Conservation (phyloP, 176 grass and related monocot species). For the Oryza punctata region DNA sequence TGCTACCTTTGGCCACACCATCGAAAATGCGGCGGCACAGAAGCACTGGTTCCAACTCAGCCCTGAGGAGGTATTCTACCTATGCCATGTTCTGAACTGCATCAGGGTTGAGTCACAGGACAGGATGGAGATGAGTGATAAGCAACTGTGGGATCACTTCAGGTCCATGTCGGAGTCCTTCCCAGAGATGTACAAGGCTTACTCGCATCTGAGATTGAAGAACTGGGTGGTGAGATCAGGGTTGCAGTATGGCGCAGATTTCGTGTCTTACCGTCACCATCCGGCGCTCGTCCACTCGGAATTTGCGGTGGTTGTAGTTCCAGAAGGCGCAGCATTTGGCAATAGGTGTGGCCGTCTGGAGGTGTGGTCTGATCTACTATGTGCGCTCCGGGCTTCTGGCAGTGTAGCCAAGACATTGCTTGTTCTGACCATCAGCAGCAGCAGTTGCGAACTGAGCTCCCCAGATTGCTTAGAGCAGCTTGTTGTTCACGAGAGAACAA, state of each 20-base stretch:
- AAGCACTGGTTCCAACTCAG: constrained; percentile 54
- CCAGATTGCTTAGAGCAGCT: constrained; percentile 46
- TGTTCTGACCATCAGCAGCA: constrained; percentile 42
- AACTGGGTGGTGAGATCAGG: constrained; percentile 69
- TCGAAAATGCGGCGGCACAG: constrained; percentile 26
- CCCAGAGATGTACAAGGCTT: constrained; percentile 61
- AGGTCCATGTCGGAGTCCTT: constrained; percentile 38
- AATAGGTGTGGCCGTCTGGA: constrained; percentile 31
- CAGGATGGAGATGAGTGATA: background rate
- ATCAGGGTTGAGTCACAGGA: constrained; percentile 25
- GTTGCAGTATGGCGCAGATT: constrained; percentile 63
- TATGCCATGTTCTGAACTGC: constrained; percentile 46
- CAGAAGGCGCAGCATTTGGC: constrained; percentile 15
- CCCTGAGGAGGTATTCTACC: constrained; percentile 70
- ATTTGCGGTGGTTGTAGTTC: constrained; percentile 60
- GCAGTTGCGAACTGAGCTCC: constrained; percentile 10
- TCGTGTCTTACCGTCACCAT: constrained; percentile 75
- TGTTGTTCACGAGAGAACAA: constrained; percentile 55
- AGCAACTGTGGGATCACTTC: constrained; percentile 54
- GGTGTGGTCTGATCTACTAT: constrained; percentile 62
- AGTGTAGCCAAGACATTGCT: constrained; percentile 73
- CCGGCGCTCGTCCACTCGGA: constrained; percentile 71
- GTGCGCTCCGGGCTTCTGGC: constrained; percentile 52
- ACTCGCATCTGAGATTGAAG: constrained; percentile 59
- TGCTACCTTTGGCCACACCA: constrained; percentile 34